Evolutionary conservation across 2,329 filamentous ascomycete species (phyloP), one percentile per base, ranked within the genome.

Genomic region (Fusarium circinatum): DNA sequence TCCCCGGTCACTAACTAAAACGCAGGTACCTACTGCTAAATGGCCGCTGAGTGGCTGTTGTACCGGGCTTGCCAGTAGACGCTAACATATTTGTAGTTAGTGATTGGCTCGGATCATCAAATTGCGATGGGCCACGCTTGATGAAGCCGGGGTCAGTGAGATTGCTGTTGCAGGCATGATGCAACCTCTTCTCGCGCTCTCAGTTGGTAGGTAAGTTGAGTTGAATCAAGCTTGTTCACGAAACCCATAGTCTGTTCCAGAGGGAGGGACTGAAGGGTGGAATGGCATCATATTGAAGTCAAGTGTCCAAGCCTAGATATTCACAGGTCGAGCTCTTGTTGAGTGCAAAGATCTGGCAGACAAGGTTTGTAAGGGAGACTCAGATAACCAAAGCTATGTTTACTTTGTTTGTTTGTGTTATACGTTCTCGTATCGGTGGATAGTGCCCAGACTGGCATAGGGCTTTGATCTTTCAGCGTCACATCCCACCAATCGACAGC

Each of bases 151-250:
- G 71, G 71, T 63, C 47, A 62, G 64, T 74, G 74, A 78, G 76
- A 78, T 78, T 78, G 73, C 74, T 76, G 59, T 74, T 74, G 67
- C 75, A 73, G 62, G 65, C 71, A 71, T 76, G 74, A 74, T 71
- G 69, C 76, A 76, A 42, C 67, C 67, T 68, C 51, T 68, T 77
- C 68, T 65, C 48, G 47, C 56, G 58, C 28, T 64, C 22, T 56
- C 26, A 32, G 28, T 55, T 30, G 12, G 30, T 30, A 30, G 12
- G 30, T 30, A 30, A 42, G 51, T 42, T 54, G 30, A 41, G 60
- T 49, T 65, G 30, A 42, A 42, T 48, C 45, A 20, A 58, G 26
- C 44, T 22, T 69, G 56, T 69, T 47, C 44, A 49, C 28, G 30
- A 69, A 32, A 54, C 22, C 30, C 32, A 42, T 49, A 36, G 36